Percentiles rank a stretch among this genome's conserved stretches.
Evolutionary conservation across 495 filamentous ascomycete genomes (phyloP).

Genomic region (Lasiosphaeria miniovina): DNA sequence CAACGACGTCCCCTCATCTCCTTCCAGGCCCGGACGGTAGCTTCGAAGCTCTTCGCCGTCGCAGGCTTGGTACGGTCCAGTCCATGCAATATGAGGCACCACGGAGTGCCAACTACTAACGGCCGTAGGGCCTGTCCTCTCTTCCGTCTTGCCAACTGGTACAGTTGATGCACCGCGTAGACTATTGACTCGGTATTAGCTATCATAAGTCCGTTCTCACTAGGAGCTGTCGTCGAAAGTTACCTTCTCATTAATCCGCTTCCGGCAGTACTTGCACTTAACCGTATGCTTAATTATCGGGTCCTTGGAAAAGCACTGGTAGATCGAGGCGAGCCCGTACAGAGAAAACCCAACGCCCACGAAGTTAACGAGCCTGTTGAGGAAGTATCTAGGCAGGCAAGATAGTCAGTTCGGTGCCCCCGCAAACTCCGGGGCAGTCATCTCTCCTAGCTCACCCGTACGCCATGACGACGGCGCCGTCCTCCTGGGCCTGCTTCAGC

Average conservation of each 20-base stretch:
- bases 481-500: constrained; percentile 60
- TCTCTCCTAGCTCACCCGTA: constrained; percentile 52
- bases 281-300: constrained; percentile 68
- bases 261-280: constrained; percentile 70
- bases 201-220: neutral
- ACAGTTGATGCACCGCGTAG: constrained; percentile 64
- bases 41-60: neutral
- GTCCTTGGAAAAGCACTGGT: constrained; percentile 58
- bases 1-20: too few relatives aligned
- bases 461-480: constrained; percentile 69
- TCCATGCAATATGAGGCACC: neutral
- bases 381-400: constrained; percentile 48
- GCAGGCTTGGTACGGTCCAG: too few relatives aligned
- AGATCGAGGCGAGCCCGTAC: constrained; percentile 63
- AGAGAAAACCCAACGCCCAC: constrained; percentile 62
- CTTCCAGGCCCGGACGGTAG: neutral
- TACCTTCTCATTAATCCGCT: constrained; percentile 64
- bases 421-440: too few relatives aligned
- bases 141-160: constrained; percentile 77
- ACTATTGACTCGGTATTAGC: constrained; percentile 36
- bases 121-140: constrained; percentile 45
- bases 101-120: neutral
- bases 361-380: constrained; percentile 66
- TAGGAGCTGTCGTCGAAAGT: constrained; percentile 2
- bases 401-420: too few relatives aligned